phyloP scores from a whole-genome alignment of 139 green algal genomes.

The Closterium sp. region DNA sequence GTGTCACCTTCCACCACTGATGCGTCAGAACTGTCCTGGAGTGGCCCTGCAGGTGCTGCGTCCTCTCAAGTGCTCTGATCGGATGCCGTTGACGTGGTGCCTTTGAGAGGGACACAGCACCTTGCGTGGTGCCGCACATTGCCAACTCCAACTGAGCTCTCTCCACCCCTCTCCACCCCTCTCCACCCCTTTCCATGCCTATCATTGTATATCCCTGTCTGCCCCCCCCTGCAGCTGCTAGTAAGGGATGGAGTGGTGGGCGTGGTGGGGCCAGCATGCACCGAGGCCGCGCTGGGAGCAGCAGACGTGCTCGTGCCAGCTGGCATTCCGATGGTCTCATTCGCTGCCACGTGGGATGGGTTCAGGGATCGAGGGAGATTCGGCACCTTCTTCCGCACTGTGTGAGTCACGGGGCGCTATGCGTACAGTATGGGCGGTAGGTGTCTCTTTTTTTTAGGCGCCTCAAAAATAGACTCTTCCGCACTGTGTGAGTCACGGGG shows the following conservation, averaged over 20 bases:
- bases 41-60: too few species aligned
- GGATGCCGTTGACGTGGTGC: too few species aligned
- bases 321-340: neutral
- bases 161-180: neutral
- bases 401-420: neutral
- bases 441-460: too few species aligned
- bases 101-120: too few species aligned
- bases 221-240: neutral
- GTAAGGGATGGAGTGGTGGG: neutral
- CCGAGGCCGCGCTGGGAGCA: neutral
- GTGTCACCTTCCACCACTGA: too few species aligned
- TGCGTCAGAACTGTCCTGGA: too few species aligned
- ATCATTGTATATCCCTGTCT: neutral
- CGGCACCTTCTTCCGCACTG: neutral
- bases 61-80: too few species aligned
- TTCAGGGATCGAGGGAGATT: neutral
- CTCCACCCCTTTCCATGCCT: neutral
- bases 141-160: too few species aligned
- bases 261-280: neutral
- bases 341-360: neutral
- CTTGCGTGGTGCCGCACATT: too few species aligned
- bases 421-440: too few species aligned
- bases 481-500: neutral
- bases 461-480: too few species aligned
- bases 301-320: neutral